Percentiles rank a stretch among this genome's conserved stretches.
Evolutionary conservation across 1,284 basidiomycete species (phyloP).

Genomic region (Pascua guehoae): DNA sequence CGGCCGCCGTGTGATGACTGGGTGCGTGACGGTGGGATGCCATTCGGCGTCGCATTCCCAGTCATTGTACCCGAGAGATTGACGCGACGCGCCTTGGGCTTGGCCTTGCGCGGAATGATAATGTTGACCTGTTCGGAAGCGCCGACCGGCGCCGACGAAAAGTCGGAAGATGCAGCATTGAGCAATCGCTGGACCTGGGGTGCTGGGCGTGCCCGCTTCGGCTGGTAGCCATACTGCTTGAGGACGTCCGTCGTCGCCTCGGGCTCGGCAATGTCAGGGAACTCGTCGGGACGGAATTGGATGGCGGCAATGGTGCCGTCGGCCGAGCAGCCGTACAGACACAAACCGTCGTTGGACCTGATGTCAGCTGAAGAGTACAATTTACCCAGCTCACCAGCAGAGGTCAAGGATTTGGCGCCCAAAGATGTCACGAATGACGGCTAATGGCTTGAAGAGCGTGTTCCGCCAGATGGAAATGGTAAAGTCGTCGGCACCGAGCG

Average conservation of each 20-base stretch:
- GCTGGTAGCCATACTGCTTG: slow-evolving; percentile 67
- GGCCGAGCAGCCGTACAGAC: slow-evolving; percentile 89
- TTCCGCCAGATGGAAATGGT: slow-evolving; percentile 88
- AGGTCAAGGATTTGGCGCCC: slow-evolving; percentile 93
- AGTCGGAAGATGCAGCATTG: slow-evolving; percentile 22
- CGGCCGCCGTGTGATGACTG: background rate
- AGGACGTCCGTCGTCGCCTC: slow-evolving; percentile 72
- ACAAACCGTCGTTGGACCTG: slow-evolving; percentile 78
- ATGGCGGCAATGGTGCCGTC: slow-evolving; percentile 91
- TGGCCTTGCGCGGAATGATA: slow-evolving; percentile 20
- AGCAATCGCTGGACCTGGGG: slow-evolving; percentile 7
- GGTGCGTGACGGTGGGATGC: background rate
- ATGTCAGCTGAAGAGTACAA: slow-evolving; percentile 47
- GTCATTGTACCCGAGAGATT: slow-evolving; percentile 13
- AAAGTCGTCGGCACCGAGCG: slow-evolving; percentile 80
- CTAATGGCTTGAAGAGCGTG: slow-evolving; percentile 78
- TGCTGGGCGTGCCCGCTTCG: slow-evolving; percentile 14
- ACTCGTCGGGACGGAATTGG: slow-evolving; percentile 71
- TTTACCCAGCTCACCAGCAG: slow-evolving; percentile 60
- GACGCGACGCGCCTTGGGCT: slow-evolving; percentile 15
- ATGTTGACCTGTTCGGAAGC: slow-evolving; percentile 20
- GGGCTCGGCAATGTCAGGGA: slow-evolving; percentile 75
- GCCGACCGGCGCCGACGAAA: slow-evolving; percentile 4
- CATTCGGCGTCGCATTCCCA: slow-evolving; percentile 4
- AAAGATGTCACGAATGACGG: slow-evolving; percentile 90